Percentiles rank a stretch among this genome's conserved stretches.
phyloP scores from a whole-genome alignment of 2,329 filamentous ascomycete species.

The Podosphaera leucotricha region DNA sequence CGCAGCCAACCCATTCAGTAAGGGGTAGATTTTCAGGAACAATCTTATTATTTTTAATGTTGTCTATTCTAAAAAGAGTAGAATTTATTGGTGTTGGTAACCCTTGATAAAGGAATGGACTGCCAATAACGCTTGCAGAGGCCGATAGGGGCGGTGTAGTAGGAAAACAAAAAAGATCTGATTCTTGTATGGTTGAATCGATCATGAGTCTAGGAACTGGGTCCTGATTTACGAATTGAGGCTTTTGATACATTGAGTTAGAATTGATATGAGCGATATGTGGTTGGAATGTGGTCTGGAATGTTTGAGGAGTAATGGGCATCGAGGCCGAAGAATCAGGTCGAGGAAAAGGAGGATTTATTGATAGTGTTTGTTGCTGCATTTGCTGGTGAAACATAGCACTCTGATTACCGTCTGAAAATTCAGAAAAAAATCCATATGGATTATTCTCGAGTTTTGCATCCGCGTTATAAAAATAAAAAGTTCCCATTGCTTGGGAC shows the following conservation, averaged over 20 bases:
- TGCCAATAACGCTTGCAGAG: slow-evolving; percentile 65
- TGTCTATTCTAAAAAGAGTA: slow-evolving; percentile 50
- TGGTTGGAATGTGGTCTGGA: slow-evolving; percentile 13
- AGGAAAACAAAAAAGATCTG: slow-evolving; percentile 45
- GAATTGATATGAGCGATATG: slow-evolving; percentile 52
- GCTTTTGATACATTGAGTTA: slow-evolving; percentile 51
- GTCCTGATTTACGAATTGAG: slow-evolving; percentile 42
- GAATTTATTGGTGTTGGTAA: slow-evolving; percentile 66
- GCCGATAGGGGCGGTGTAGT: slow-evolving; percentile 73
- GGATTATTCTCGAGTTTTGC: slow-evolving; percentile 47
- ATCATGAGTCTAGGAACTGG: slow-evolving; percentile 35
- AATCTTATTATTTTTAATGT: slow-evolving; percentile 42
- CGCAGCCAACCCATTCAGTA: slow-evolving; percentile 52
- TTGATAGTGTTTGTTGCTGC: slow-evolving; percentile 32
- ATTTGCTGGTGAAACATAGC: slow-evolving; percentile 27
- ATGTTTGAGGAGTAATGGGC: slow-evolving; percentile 15
- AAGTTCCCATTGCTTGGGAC: slow-evolving; percentile 40
- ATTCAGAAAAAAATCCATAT: slow-evolving; percentile 51
- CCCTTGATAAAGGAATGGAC: slow-evolving; percentile 55
- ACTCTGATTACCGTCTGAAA: slow-evolving; percentile 24
- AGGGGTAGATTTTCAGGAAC: slow-evolving; percentile 48
- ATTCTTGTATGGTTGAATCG: slow-evolving; percentile 48
- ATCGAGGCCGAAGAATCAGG: slow-evolving; percentile 41
- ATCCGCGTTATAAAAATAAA: slow-evolving; percentile 74
- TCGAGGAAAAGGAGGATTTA: slow-evolving; percentile 39